Conservation (phyloP, 1,284 basidiomycete genomes). For the Ceratobasidium sp. region DNA sequence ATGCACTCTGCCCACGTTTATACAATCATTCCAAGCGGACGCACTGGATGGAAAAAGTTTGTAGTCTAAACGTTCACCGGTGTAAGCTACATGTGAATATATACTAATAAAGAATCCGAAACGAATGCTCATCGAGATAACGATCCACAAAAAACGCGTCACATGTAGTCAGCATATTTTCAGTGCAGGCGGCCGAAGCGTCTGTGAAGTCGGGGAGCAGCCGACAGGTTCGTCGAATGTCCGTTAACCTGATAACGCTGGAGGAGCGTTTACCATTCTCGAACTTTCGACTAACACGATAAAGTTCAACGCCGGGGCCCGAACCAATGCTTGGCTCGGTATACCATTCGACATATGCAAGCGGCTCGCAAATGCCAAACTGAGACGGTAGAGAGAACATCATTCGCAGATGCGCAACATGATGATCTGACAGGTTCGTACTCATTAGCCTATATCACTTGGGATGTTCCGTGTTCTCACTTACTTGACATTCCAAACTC, state of each 20-base stretch:
- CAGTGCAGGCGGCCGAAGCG: background rate
- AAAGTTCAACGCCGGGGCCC: background rate
- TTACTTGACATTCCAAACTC: constrained; percentile 21
- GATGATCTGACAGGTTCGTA: background rate
- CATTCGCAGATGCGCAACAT: background rate
- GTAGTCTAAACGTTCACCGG: no score
- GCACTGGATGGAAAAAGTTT: no score
- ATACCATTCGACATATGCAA: constrained; percentile 11
- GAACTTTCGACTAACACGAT: background rate
- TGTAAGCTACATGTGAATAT: background rate
- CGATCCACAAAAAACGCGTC: constrained; percentile 12
- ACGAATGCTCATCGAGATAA: background rate
- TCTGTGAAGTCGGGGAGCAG: constrained; percentile 7
- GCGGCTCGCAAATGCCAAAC: background rate
- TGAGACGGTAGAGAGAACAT: background rate
- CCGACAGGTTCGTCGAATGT: constrained; percentile 2
- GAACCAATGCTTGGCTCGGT: background rate
- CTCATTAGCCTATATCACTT: background rate
- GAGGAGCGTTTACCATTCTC: background rate
- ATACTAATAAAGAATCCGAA: constrained; percentile 3
- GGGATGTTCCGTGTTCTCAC: background rate
- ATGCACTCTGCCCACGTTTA: no score
- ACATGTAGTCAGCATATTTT: background rate
- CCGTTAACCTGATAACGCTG: background rate
- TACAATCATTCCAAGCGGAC: no score